These are phyloP conservation scores for Cyberlindnera samutprakarnensis DNA, from an alignment of 805 yeast species.

Conservation along the genomic window DNA sequence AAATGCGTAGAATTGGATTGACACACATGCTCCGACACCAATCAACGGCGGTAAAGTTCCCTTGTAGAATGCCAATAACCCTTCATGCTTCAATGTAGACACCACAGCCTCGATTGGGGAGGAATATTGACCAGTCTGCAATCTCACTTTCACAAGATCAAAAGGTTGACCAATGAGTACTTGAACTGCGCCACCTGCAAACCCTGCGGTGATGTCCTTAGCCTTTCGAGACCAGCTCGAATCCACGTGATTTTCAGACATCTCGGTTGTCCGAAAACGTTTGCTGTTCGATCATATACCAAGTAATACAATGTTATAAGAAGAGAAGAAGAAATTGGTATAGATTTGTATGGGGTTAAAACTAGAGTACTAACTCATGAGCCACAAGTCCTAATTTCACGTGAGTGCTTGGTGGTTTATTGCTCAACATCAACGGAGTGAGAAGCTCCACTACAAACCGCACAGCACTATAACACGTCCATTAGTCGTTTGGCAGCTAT, in stretches of 20 bases:
- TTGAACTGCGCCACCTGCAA: slow-evolving; percentile 94
- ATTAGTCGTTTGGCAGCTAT: too few species aligned
- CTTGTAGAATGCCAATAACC: slow-evolving; percentile 78
- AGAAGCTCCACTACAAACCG: too few species aligned
- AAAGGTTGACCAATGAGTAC: slow-evolving; percentile 90
- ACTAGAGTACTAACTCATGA: too few species aligned
- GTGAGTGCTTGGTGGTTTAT: too few species aligned
- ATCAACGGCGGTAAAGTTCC: slow-evolving; percentile 90
- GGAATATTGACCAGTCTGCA: slow-evolving; percentile 81
- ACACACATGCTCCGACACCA: slow-evolving; percentile 96
- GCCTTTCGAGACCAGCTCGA: slow-evolving; percentile 25
- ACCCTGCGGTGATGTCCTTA: slow-evolving; percentile 69
- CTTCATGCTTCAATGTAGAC: slow-evolving; percentile 70
- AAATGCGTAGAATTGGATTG: slow-evolving; percentile 90
- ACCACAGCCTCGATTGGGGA: slow-evolving; percentile 71
- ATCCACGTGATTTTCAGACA: slow-evolving; percentile 6
- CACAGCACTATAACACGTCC: too few species aligned
- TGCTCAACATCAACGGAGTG: too few species aligned
- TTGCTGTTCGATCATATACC: too few species aligned
- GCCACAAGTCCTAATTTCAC: too few species aligned
- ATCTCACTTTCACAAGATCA: slow-evolving; percentile 86
- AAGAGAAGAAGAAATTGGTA: too few species aligned
- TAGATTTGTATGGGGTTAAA: too few species aligned
- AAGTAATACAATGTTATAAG: too few species aligned
- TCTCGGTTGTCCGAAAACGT: too few species aligned